A percentile compares a stretch with the other conserved stretches of the same genome.
phyloP scores from a whole-genome alignment of 345 rosid species.

The Melaleuca quinquenervia region DNA sequence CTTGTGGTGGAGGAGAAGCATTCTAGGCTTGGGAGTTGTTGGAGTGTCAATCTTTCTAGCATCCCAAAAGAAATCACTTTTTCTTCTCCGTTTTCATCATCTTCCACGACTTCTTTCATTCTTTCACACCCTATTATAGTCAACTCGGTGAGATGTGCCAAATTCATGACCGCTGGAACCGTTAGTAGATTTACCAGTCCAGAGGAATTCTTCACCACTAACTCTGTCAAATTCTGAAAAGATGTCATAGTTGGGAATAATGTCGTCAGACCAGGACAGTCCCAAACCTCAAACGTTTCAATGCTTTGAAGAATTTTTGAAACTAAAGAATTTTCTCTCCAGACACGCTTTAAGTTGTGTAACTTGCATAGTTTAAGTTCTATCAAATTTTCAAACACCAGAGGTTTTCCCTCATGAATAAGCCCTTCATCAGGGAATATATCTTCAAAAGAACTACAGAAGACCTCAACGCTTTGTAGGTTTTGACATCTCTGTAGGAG shows the following conservation, averaged over 20 bases:
- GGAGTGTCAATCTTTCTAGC: accelerated
- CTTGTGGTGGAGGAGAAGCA: neutral
- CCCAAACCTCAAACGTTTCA: neutral
- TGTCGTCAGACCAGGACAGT: neutral
- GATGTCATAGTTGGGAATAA: neutral
- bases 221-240: accelerated
- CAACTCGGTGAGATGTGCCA: accelerated
- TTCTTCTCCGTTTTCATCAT: neutral
- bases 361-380: neutral
- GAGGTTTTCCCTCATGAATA: accelerated
- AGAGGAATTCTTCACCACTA: neutral
- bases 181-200: neutral
- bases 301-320: neutral
- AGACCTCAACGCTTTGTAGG: neutral
- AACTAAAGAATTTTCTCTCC: neutral
- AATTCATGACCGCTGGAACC: accelerated
- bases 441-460: neutral
- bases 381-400: neutral
- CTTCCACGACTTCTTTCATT: neutral
- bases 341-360: neutral
- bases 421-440: neutral
- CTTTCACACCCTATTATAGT: neutral
- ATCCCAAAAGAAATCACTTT: neutral
- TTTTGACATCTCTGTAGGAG: neutral
- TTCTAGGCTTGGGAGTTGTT: neutral